A percentile compares a stretch with the other conserved stretches of the same genome.
Evolutionary conservation across 768 basidiomycete genomes (phyloP).

Genomic region (Psilocybe tampanensis): DNA sequence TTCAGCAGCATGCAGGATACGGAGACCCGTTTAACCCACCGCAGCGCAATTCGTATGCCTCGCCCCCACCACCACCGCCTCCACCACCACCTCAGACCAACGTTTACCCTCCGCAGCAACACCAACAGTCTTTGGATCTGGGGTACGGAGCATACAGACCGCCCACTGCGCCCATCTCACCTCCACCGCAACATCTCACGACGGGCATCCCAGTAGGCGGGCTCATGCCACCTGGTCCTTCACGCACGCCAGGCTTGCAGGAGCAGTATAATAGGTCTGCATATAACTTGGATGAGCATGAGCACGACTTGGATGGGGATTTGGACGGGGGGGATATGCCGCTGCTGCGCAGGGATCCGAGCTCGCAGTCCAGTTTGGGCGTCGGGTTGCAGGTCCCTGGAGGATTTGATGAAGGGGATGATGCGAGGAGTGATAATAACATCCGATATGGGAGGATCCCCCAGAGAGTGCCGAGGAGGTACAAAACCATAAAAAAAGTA

Average conservation of each 20-base stretch:
- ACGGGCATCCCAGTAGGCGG: conserved; percentile 3
- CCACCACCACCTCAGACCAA: conserved; percentile 17
- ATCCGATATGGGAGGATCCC: conserved; percentile 92
- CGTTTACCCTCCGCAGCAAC: conserved; percentile 19
- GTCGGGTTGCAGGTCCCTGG: conserved; percentile 45
- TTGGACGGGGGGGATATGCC: conserved; percentile 69
- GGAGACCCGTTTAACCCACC: conserved; percentile 42
- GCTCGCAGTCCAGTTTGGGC: conserved; percentile 25
- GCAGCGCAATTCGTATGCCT: conserved; percentile 29
- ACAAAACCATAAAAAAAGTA: conserved; percentile 94
- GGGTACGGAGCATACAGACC: conserved; percentile 15
- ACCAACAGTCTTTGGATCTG: neutral
- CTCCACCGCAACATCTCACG: conserved; percentile 16
- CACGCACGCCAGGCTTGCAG: neutral
- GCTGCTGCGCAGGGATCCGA: conserved; percentile 52
- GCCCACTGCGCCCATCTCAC: conserved; percentile 16
- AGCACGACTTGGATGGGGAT: conserved; percentile 33
- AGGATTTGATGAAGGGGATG: conserved; percentile 35
- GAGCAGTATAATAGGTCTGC: conserved; percentile 17
- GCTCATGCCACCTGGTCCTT: conserved; percentile 14
- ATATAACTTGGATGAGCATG: conserved; percentile 42
- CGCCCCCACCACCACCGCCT: conserved; percentile 27
- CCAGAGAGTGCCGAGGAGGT: conserved; percentile 83
- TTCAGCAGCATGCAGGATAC: conserved; percentile 3
- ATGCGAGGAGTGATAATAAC: conserved; percentile 42